Conservation (phyloP, 2,329 filamentous ascomycete genomes). For the Exophiala xenobiotica region DNA sequence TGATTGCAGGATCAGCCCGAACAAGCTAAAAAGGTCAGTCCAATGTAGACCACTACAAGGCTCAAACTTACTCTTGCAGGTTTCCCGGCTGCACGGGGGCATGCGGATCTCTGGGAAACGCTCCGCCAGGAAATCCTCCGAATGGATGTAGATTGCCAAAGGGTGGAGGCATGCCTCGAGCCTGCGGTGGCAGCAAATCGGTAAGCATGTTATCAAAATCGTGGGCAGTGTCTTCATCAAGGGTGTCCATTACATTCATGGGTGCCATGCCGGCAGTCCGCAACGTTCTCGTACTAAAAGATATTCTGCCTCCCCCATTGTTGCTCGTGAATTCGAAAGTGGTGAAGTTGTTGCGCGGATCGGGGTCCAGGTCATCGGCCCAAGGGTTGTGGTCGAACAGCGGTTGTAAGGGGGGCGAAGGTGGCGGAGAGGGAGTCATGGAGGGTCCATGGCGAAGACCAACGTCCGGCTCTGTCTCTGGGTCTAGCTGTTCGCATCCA, state of each 20-base stretch:
- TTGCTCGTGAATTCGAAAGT: slow-evolving; percentile 28
- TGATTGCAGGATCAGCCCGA: slow-evolving; percentile 27
- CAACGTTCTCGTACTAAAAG: slow-evolving; percentile 26
- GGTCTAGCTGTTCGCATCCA: slow-evolving; percentile 14
- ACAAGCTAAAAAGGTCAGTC: slow-evolving; percentile 17
- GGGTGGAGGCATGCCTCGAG: slow-evolving; percentile 7
- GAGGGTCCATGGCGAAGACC: slow-evolving; percentile 35
- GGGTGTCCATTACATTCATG: slow-evolving; percentile 7
- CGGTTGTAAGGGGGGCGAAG: slow-evolving; percentile 28
- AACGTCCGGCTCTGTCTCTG: slow-evolving; percentile 31
- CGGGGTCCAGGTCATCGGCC: slow-evolving; percentile 47
- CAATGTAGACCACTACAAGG: not conserved
- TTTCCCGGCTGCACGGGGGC: slow-evolving; percentile 12
- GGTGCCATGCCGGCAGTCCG: slow-evolving; percentile 8
- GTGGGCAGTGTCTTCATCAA: slow-evolving; percentile 6
- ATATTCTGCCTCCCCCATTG: slow-evolving; percentile 25
- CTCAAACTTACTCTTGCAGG: slow-evolving; percentile 23
- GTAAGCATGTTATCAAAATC: slow-evolving; percentile 14
- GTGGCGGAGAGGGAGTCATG: slow-evolving; percentile 32
- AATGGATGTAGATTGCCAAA: slow-evolving; percentile 7
- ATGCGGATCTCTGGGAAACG: slow-evolving; percentile 1
- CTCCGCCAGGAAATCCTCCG: slow-evolving; percentile 1
- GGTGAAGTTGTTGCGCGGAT: slow-evolving; percentile 33
- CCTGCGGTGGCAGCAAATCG: slow-evolving; percentile 4
- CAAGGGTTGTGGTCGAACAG: slow-evolving; percentile 50